phyloP scores from a whole-genome alignment of 345 rosid species.

The Eucalyptus marginata region DNA sequence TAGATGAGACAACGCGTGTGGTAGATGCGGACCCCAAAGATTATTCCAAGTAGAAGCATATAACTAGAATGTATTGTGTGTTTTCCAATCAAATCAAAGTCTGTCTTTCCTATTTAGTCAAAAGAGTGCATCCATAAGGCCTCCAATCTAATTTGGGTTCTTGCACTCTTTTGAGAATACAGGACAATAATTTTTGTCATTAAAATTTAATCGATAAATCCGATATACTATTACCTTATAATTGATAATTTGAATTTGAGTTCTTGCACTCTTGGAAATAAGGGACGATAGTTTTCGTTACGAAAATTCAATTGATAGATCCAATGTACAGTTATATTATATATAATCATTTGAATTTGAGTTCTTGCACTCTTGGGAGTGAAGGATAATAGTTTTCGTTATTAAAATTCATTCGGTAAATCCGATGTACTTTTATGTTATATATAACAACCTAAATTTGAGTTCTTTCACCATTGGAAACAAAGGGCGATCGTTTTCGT shows the following conservation, averaged over 20 bases:
- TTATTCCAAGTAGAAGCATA: neutral
- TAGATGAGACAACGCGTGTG: neutral
- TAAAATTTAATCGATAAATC: too few species aligned
- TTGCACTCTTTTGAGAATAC: too few species aligned
- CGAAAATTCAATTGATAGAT: neutral
- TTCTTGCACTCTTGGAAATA: neutral
- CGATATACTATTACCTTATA: too few species aligned
- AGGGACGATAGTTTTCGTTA: neutral
- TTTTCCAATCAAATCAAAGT: neutral
- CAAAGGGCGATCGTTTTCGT: too few species aligned
- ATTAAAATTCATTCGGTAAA: neutral
- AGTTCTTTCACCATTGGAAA: too few species aligned
- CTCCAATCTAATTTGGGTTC: too few species aligned
- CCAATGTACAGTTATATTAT: neutral
- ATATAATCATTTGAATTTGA: neutral
- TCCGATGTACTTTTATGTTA: neutral
- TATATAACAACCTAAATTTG: neutral
- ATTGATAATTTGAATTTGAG: neutral
- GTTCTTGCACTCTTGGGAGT: too few species aligned
- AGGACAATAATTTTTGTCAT: too few species aligned
- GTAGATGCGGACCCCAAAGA: neutral
- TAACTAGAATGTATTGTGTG: neutral
- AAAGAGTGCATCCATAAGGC: neutral
- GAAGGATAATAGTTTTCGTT: rapidly evolving
- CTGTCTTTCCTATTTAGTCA: neutral